Evolutionary conservation across 179 eudicot genomes (phyloP).

Genomic region (Silene vulgaris): DNA sequence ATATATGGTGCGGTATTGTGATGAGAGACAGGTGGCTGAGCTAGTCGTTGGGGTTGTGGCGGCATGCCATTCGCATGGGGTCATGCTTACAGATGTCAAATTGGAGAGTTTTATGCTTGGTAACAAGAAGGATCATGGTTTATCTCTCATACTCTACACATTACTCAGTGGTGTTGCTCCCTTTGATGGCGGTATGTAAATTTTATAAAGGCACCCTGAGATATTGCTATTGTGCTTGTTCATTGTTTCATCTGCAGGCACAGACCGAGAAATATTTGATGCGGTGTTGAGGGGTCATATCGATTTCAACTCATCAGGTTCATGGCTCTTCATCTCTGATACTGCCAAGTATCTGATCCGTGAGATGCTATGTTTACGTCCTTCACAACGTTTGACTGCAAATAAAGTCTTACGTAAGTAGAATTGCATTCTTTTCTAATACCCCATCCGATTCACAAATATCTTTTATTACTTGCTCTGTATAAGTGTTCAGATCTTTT

Average conservation of each 20-base stretch:
- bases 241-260: constrained; percentile 4
- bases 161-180: background rate
- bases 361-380: constrained; percentile 1
- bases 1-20: no score
- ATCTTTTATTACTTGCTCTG: no score
- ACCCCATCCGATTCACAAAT: no score
- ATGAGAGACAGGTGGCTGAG: constrained; percentile 16
- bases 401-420: constrained; percentile 8
- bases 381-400: constrained; percentile 9
- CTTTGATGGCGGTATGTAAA: background rate
- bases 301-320: constrained; percentile 23
- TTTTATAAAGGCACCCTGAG: background rate
- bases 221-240: background rate
- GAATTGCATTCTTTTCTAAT: no score
- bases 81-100: background rate
- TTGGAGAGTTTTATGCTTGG: background rate
- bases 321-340: constrained; percentile 29
- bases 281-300: constrained; percentile 21
- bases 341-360: constrained; percentile 28
- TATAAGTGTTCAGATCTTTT: no score
- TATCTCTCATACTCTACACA: constrained; percentile 5
- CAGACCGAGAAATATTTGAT: constrained; percentile 25
- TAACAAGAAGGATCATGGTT: background rate
- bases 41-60: constrained; percentile 9
- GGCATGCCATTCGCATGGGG: background rate